Conservation (phyloP, 179 eudicot species). For the Amaranthus tricolor region DNA sequence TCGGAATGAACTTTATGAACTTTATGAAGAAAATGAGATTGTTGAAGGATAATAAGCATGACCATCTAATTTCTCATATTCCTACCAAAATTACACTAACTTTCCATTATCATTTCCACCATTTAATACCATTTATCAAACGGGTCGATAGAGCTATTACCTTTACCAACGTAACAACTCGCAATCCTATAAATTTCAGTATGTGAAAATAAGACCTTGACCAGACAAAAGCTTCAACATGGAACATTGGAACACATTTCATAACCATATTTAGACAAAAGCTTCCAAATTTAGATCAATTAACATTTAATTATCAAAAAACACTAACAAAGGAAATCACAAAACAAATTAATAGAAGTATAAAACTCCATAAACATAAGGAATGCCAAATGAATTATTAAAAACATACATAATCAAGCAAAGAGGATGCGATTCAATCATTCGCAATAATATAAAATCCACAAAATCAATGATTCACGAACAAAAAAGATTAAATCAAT, state of each 20-base stretch:
- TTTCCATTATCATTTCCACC: too few relatives aligned
- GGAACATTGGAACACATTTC: not conserved
- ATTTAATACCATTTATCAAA: too few relatives aligned
- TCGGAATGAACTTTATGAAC: too few relatives aligned
- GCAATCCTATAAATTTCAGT: not conserved
- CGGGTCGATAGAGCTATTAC: not conserved
- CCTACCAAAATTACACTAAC: too few relatives aligned
- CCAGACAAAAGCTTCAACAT: not conserved
- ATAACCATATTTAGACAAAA: not conserved
- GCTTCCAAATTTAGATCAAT: not conserved
- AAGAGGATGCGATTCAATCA: not conserved
- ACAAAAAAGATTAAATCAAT: not conserved
- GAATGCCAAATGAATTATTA: not conserved
- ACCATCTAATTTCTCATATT: too few relatives aligned
- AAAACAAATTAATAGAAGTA: not conserved
- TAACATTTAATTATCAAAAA: not conserved
- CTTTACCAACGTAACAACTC: not conserved
- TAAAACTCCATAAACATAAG: not conserved
- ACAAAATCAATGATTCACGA: not conserved
- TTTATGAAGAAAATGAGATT: too few relatives aligned
- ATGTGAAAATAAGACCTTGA: not conserved
- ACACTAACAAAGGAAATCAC: not conserved
- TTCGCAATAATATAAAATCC: not conserved
- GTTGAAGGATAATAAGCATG: too few relatives aligned
- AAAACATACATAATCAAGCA: not conserved